Base-by-base conservation (phyloP, 2,329 filamentous ascomycete genomes). In the Alternaria panax region DNA sequence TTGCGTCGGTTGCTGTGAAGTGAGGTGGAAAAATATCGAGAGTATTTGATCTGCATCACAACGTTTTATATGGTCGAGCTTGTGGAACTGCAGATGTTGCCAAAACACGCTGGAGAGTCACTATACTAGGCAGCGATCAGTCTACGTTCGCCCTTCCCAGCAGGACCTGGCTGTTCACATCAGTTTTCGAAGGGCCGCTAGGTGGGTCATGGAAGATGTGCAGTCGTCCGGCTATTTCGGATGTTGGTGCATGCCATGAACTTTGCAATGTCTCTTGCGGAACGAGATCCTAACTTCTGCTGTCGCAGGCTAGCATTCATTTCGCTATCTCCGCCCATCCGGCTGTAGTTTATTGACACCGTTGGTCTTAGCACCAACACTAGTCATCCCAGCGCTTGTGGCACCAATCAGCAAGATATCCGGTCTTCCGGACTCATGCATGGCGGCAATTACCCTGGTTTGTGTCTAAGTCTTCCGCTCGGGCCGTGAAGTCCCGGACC, bases 61-160 rank as follows among this genome's bases (percentile, higher is more conserved):
- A 20, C n/a, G 18, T 18, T 50, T 36, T 56, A 56, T 56, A 56
- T 36, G 30, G 27, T 42, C 12, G 5, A n/a, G 34, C 24, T 28
- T 34, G 36, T 41, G 16, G 20, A 32, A 32, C 12, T 38, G 7
- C 3, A 8, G 5, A 20, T 32, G 12, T 48, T 24, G 2, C n/a
- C 5, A 54, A 54, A 12, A 18, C 18, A 20, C 6, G 42, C 42
- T 38, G 4, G 24, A 54, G n/a, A 27, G 47, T 28, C 34, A 22
- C 24, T 9, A 41, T 12, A 30, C 24, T 22, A 51, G 34, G 47
- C 22, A 36, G 32, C 20, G 22, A 50, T 38, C 22, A n/a, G 14
- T 50, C 32, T 28, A 51, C 16, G 1, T 40, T 54, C 2, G 24
- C 42, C 32, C 30, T 47, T 28, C 16, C 14, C 7, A 7, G 30